These are phyloP conservation scores for Lophium mytilinum DNA, from an alignment of 495 filamentous ascomycete genomes.

Conservation along the genomic window DNA sequence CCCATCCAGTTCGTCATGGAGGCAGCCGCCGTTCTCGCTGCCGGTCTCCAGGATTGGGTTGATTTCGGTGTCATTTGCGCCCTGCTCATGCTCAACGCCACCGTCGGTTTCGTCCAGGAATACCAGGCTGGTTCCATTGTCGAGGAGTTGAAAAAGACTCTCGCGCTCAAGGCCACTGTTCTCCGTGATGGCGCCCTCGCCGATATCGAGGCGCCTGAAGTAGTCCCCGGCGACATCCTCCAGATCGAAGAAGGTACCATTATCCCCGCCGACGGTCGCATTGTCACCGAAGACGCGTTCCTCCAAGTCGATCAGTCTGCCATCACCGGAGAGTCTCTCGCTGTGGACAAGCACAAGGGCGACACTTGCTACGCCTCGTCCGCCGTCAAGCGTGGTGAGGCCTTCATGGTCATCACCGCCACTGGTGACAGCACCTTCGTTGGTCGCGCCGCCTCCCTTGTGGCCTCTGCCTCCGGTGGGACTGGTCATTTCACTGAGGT, in stretches of 20 bases:
- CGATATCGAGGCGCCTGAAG: slow-evolving; percentile 67
- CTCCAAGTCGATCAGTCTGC: slow-evolving; percentile 88
- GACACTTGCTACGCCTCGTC: slow-evolving; percentile 79
- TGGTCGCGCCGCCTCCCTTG: slow-evolving; percentile 78
- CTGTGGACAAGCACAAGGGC: slow-evolving; percentile 75
- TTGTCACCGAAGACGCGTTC: slow-evolving; percentile 70
- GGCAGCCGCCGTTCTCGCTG: slow-evolving; percentile 66
- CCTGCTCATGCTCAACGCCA: slow-evolving; percentile 69
- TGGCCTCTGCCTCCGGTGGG: slow-evolving; percentile 61
- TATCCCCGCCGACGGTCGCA: slow-evolving; percentile 78
- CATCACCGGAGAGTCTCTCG: slow-evolving; percentile 87
- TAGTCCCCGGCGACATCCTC: slow-evolving; percentile 86
- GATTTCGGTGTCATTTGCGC: slow-evolving; percentile 75
- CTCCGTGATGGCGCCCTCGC: slow-evolving; percentile 64
- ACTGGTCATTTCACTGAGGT: slow-evolving; percentile 86
- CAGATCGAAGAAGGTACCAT: slow-evolving; percentile 86
- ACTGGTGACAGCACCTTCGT: slow-evolving; percentile 86
- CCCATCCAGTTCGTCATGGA: slow-evolving; percentile 95
- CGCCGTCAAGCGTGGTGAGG: slow-evolving; percentile 81
- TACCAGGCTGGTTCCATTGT: slow-evolving; percentile 86
- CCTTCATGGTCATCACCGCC: slow-evolving; percentile 68
- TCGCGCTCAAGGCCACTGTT: slow-evolving; percentile 77
- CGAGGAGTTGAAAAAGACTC: slow-evolving; percentile 83
- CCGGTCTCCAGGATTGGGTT: slow-evolving; percentile 72
- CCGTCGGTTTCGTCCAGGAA: slow-evolving; percentile 82